Conservation (phyloP, 805 yeast genomes). For the Blastobotrys terrestris region DNA sequence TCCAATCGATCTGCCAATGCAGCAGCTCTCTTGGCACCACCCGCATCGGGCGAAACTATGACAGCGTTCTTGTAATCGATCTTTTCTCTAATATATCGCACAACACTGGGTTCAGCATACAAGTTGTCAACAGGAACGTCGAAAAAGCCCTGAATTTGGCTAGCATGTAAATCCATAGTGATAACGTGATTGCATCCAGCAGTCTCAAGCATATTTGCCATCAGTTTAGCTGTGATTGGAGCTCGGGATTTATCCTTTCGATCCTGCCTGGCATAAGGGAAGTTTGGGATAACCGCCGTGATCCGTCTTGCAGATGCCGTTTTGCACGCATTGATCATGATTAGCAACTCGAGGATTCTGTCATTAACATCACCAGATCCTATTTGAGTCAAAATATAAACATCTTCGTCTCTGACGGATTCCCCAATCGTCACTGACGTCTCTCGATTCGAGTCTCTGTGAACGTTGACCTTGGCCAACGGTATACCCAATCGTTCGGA, state of each 20-base stretch:
- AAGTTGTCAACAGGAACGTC: conserved; percentile 93
- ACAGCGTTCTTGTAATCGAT: conserved; percentile 55
- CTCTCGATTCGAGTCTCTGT: conserved; percentile 79
- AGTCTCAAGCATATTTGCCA: conserved; percentile 88
- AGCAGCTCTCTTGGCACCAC: conserved; percentile 98
- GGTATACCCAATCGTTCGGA: conserved; percentile 61
- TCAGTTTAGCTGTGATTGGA: conserved; percentile 90
- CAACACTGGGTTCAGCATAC: conserved; percentile 90
- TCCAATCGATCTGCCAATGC: conserved; percentile 92
- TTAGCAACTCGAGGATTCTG: conserved; percentile 76
- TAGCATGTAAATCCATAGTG: conserved; percentile 96
- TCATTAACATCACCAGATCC: conserved; percentile 87
- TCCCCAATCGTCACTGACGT: conserved; percentile 85
- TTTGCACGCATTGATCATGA: conserved; percentile 90
- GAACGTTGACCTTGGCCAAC: conserved; percentile 67
- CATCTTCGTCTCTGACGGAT: conserved; percentile 86
- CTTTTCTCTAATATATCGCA: conserved; percentile 71
- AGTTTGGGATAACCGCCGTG: conserved; percentile 92
- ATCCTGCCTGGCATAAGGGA: conserved; percentile 97
- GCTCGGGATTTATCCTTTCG: conserved; percentile 95
- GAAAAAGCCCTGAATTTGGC: conserved; percentile 97
- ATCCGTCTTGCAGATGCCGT: conserved; percentile 92
- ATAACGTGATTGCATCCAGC: conserved; percentile 96
- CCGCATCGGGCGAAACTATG: conserved; percentile 96
- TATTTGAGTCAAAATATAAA: conserved; percentile 48